Evolutionary conservation across 139 green algal genomes (phyloP), one percentile per base, ranked within the genome.

Genomic region (Volvox reticuliferus): DNA sequence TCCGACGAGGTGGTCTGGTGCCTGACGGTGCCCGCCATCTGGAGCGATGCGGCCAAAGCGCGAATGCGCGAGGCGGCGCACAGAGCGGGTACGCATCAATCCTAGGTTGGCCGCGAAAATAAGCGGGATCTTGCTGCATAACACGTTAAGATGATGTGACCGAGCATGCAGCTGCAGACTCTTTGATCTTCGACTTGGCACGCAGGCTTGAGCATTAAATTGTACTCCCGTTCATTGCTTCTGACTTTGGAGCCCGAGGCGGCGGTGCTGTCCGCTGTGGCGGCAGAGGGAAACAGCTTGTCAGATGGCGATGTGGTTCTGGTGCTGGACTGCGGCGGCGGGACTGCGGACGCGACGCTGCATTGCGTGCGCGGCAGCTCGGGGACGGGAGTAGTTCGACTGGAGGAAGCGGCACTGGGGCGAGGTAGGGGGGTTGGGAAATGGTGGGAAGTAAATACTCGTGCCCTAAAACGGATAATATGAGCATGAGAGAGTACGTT

Each of bases 251-350:
- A 91, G 87, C 87, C 87, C 3, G 87, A 91, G 87, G 87, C 86
- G 12, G 86, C 86, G 6, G 86, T 76, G 21, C 50, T 90, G 55
- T 30, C 37, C 0, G 71, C 37, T 1, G 26, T 44, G 3, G 37
- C 68, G 67, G 30, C 17, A n/a, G 61, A 55, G 44, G 44, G 44
- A 22, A 32, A 14, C 24, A 24, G 1, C 0, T 76, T 91, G 61
- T 20, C 0, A 13, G 35, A 68, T 55, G 76, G 76, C 1, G 87
- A 91, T 22, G 87, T 91, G 87, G 22, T 86, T 35, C 87, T 91
- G 55, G 87, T 91, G 61, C 33, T 91, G 87, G 87, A 91, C 87
- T 91, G 87, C 76, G 87, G 87, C 76, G 87, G 87, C 61, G 87
- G 87, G 24, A 91, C 87, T 14, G 87, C 76, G 12, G 87, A 91